Evolutionary conservation across 345 rosid genomes (phyloP), one percentile per base, ranked within the genome.

Genomic region (Citropsis articulata): DNA sequence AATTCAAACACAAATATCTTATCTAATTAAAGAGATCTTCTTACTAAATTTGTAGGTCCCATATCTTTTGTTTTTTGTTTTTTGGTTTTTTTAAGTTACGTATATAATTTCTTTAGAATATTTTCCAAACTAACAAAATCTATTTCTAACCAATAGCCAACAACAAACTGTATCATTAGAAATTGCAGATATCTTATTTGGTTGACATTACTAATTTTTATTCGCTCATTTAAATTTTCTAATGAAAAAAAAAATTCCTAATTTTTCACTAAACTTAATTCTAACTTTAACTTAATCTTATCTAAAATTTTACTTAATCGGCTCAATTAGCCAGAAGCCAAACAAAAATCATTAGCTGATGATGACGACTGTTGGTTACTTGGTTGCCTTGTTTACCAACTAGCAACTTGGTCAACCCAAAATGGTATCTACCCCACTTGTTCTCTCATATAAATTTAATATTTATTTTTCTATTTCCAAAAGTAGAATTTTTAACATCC

Each of bases 341-440:
- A 25, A 21, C 42, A 3, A 75, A 2, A 75, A 65, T 75, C n/a
- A 21, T 75, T 75, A 75, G 40, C 57, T 28, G 33, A 53, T 66
- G 45, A 66, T 35, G 63, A 65, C 45, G 50, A 53, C 57, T 45
- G 61, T 25, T n/a, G n/a, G n/a, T n/a, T n/a, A n/a, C n/a, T 30
- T 48, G 30, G 30, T 63, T 63, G 77, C 19, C 55, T 60, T n/a
- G 76, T 73, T 73, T 60, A 73, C 77, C 77, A 22, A 75, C 27
- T 22, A 2, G 1, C 8, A 33, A 18, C 22, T 63, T 48, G 16
- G 50, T 65, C 48, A 64, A 75, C 62, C 25, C 68, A 64, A 48
- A 3, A 3, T 30, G 24, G 2, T 30, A 64, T 42, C 70, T 48
- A 65, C 62, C 78, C 71, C 71, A 33, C 71, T 75, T 64, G 45